These are phyloP conservation scores for Gypsophila paniculata DNA, from an alignment of 179 eudicot genomes.

Conservation along the genomic window DNA sequence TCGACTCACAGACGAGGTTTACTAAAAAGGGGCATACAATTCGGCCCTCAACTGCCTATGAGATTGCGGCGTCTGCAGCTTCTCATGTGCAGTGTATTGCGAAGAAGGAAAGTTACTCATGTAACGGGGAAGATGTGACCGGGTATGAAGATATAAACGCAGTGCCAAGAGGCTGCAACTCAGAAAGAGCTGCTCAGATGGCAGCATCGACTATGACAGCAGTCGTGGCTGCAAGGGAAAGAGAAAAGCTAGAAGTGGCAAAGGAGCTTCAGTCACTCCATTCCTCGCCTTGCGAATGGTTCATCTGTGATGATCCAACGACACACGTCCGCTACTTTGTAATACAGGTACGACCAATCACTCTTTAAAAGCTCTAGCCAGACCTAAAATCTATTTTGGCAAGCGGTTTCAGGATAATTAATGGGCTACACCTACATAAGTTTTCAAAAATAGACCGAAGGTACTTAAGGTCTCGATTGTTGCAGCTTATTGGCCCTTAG, in stretches of 20 bases:
- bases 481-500: too few relatives aligned
- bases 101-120: slow-evolving; percentile 21
- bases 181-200: slow-evolving; percentile 65
- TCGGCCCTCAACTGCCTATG: slow-evolving; percentile 46
- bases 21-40: slow-evolving; percentile 21
- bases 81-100: slow-evolving; percentile 55
- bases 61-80: slow-evolving; percentile 85
- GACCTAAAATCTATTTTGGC: too few relatives aligned
- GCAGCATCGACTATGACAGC: slow-evolving; percentile 83
- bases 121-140: slow-evolving; percentile 2
- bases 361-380: too few relatives aligned
- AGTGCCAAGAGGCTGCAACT: slow-evolving; percentile 22
- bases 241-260: slow-evolving; percentile 63
- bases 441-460: too few relatives aligned
- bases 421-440: too few relatives aligned
- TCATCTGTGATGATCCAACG: slow-evolving; percentile 68
- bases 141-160: not conserved
- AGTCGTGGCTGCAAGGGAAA: slow-evolving; percentile 76
- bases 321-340: slow-evolving; percentile 65
- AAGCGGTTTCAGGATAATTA: too few relatives aligned
- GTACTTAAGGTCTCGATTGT: too few relatives aligned
- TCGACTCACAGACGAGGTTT: slow-evolving; percentile 4
- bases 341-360: slow-evolving; percentile 68
- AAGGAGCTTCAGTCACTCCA: slow-evolving; percentile 51
- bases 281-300: slow-evolving; percentile 79